These are phyloP conservation scores for Hypomyces perniciosus DNA, from an alignment of 2,329 filamentous ascomycete genomes.

Conservation along the genomic window DNA sequence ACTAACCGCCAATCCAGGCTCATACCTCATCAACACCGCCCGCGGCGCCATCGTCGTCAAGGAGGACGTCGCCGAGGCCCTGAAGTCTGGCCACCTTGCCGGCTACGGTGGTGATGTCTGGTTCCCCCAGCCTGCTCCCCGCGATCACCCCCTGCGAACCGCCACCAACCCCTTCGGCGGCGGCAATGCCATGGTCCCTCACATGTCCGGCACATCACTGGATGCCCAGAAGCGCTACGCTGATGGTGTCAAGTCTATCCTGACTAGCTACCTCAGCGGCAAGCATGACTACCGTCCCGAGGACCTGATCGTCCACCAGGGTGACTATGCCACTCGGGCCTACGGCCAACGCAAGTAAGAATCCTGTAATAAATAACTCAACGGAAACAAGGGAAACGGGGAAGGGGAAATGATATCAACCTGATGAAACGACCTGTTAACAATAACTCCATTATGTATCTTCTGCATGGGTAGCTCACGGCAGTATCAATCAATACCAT, in stretches of 20 bases:
- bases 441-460: not conserved
- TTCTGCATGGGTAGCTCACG: not conserved
- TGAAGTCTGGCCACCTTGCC: conserved; percentile 85
- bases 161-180: conserved; percentile 93
- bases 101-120: conserved; percentile 88
- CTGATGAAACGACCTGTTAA: not conserved
- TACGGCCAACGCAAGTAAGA: conserved; percentile 67
- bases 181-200: conserved; percentile 97
- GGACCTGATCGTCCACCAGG: conserved; percentile 84
- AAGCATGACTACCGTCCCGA: conserved; percentile 80
- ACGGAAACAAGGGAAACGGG: not conserved
- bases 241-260: conserved; percentile 79
- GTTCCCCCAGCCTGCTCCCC: conserved; percentile 95
- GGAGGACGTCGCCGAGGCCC: conserved; percentile 92
- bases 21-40: conserved; percentile 97
- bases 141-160: conserved; percentile 86
- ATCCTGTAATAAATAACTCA: not conserved
- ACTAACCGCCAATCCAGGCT: conserved; percentile 43
- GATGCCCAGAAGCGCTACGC: conserved; percentile 94
- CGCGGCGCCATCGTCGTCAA: conserved; percentile 99
- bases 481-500: conserved; percentile 6
- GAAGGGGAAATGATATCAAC: not conserved
- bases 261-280: conserved; percentile 85
- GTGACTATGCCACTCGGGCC: conserved; percentile 91
- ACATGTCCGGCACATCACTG: conserved; percentile 98